Percentiles rank a stretch among this genome's conserved stretches.
Conservation (phyloP, 805 yeast genomes). For the Lachancea quebecensis region DNA sequence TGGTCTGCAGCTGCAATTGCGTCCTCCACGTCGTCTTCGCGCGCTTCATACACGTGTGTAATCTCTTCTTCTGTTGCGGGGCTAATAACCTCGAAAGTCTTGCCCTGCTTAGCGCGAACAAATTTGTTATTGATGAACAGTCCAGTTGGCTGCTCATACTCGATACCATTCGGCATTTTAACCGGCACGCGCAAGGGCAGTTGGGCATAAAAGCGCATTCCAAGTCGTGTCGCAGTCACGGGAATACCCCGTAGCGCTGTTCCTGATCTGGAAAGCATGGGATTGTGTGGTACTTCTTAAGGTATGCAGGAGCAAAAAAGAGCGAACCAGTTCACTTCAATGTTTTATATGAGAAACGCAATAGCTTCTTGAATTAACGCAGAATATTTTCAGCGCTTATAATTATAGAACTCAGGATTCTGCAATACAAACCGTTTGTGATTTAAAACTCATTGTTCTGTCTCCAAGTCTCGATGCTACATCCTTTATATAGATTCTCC, state of each 20-base stretch:
- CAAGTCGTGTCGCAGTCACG: slow-evolving; percentile 1
- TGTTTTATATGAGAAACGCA: too few relatives aligned
- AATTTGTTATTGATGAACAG: slow-evolving; percentile 75
- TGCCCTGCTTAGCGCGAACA: slow-evolving; percentile 50
- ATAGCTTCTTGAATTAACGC: too few relatives aligned
- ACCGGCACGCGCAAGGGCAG: slow-evolving; percentile 42
- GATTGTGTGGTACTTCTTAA: not conserved
- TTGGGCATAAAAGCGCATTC: slow-evolving; percentile 29
- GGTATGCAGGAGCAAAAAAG: too few relatives aligned
- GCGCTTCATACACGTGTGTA: slow-evolving; percentile 65
- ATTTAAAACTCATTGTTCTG: not conserved
- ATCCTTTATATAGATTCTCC: not conserved
- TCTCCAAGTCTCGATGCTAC: not conserved
- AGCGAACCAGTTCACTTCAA: too few relatives aligned
- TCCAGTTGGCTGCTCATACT: slow-evolving; percentile 76
- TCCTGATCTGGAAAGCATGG: slow-evolving; percentile 1
- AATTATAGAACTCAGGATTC: not conserved
- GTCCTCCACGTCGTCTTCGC: slow-evolving; percentile 67
- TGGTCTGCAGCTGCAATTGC: slow-evolving; percentile 83
- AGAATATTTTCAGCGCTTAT: too few relatives aligned
- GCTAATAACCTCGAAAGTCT: slow-evolving; percentile 54
- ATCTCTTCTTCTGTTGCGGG: slow-evolving; percentile 73
- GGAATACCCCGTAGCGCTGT: slow-evolving; percentile 1
- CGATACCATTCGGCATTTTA: slow-evolving; percentile 66
- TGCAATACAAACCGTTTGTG: not conserved